These are phyloP conservation scores for Cladosporium cucumerinum DNA, from an alignment of 2,329 filamentous ascomycete species.

Conservation along the genomic window DNA sequence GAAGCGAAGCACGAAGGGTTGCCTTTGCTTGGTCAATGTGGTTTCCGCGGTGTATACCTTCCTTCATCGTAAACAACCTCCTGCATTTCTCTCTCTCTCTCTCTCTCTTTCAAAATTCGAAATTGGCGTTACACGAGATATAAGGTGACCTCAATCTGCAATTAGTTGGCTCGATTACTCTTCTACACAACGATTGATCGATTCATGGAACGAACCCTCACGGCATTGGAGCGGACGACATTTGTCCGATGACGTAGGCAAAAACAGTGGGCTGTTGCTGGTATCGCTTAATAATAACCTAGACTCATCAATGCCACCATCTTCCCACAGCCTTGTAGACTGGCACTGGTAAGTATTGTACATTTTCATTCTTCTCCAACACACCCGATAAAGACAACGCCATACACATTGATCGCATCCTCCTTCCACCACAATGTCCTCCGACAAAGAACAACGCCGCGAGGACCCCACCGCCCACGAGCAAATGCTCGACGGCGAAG, in stretches of 20 bases:
- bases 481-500: slow-evolving; percentile 42
- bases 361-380: background rate
- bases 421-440: slow-evolving; percentile 25
- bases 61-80: background rate
- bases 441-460: slow-evolving; percentile 28
- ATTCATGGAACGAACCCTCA: background rate
- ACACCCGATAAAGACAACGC: background rate
- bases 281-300: background rate
- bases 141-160: background rate
- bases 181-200: background rate
- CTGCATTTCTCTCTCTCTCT: background rate
- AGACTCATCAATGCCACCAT: background rate
- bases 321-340: background rate
- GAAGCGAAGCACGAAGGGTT: background rate
- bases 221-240: background rate
- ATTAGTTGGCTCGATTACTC: background rate
- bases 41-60: background rate
- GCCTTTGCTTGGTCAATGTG: background rate
- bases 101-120: too few relatives aligned
- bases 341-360: background rate
- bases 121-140: background rate
- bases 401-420: background rate
- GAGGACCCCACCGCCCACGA: slow-evolving; percentile 29
- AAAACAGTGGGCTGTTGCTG: background rate
- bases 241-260: background rate